Evolutionary conservation across 805 yeast species (phyloP).

Genomic region (Hanseniaspora occidentalis): DNA sequence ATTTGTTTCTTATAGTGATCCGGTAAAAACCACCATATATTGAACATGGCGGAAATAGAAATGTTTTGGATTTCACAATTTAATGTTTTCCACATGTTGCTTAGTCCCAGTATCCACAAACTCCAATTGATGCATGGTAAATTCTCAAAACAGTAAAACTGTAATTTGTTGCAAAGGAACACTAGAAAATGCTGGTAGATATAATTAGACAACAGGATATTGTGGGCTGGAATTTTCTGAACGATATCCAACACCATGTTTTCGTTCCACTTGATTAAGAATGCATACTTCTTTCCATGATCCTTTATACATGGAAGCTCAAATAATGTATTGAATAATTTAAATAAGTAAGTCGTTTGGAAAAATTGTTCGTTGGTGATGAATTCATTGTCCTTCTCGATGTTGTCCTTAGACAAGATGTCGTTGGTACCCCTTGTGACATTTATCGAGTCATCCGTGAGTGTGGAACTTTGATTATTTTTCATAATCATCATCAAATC

Average conservation of each 20-base stretch:
- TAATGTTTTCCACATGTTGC: slow-evolving; percentile 16
- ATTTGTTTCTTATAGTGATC: slow-evolving; percentile 5
- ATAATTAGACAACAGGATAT: slow-evolving; percentile 15
- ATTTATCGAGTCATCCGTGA: background rate
- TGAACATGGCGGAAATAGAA: slow-evolving; percentile 17
- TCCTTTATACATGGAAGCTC: background rate
- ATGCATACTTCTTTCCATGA: too few species aligned
- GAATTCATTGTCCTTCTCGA: background rate
- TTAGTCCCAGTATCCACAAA: slow-evolving; percentile 16
- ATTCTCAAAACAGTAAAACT: background rate
- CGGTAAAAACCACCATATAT: slow-evolving; percentile 18
- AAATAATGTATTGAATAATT: background rate
- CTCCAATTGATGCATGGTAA: slow-evolving; percentile 15
- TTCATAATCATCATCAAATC: slow-evolving; percentile 11
- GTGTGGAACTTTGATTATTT: background rate
- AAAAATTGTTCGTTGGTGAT: background rate
- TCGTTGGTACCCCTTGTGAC: too few species aligned
- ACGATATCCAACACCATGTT: slow-evolving; percentile 11
- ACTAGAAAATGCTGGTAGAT: slow-evolving; percentile 19
- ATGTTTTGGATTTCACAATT: slow-evolving; percentile 16
- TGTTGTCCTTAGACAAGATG: too few species aligned
- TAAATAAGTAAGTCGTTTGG: background rate
- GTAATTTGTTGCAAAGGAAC: slow-evolving; percentile 5
- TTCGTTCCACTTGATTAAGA: background rate
- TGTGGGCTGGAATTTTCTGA: slow-evolving; percentile 18